A percentile compares a stretch with the other conserved stretches of the same genome.
These are phyloP conservation scores for Neonectria neomacrospora DNA, from an alignment of 2,329 filamentous ascomycete species.

Conservation along the genomic window DNA sequence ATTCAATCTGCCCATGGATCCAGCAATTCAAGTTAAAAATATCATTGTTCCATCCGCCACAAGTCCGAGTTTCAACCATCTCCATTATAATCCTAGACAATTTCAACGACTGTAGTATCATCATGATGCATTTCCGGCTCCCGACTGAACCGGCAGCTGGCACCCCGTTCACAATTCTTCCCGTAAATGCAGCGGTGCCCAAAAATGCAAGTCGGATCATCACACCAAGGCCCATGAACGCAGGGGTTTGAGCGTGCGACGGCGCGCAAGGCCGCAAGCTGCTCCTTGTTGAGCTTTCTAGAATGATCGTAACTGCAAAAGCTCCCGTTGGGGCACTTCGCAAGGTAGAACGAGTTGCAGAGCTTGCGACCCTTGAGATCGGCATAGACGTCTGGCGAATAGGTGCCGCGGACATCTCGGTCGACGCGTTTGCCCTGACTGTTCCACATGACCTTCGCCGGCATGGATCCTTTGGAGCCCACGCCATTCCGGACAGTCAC, in stretches of 20 bases:
- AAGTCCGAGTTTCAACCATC: too few species aligned
- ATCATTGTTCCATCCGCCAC: neutral
- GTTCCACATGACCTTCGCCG: neutral
- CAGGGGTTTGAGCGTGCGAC: neutral
- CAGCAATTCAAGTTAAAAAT: too few species aligned
- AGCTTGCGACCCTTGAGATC: neutral
- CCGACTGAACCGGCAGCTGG: neutral
- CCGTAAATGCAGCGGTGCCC: neutral
- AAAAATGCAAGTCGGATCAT: neutral
- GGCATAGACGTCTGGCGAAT: neutral
- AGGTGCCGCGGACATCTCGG: neutral
- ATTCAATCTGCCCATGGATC: too few species aligned
- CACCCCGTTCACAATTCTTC: neutral
- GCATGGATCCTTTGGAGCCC: neutral
- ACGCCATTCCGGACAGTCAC: neutral
- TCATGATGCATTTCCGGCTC: neutral
- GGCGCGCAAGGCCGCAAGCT: neutral
- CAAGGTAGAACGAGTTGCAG: neutral
- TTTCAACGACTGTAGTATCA: neutral
- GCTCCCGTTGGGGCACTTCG: neutral
- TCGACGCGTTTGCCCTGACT: neutral
- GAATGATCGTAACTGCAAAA: neutral
- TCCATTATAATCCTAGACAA: too few species aligned
- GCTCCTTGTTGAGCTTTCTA: neutral
- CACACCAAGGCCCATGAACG: neutral